Conservation (phyloP, 805 yeast genomes). For the Lipomyces spencermartinsiae region DNA sequence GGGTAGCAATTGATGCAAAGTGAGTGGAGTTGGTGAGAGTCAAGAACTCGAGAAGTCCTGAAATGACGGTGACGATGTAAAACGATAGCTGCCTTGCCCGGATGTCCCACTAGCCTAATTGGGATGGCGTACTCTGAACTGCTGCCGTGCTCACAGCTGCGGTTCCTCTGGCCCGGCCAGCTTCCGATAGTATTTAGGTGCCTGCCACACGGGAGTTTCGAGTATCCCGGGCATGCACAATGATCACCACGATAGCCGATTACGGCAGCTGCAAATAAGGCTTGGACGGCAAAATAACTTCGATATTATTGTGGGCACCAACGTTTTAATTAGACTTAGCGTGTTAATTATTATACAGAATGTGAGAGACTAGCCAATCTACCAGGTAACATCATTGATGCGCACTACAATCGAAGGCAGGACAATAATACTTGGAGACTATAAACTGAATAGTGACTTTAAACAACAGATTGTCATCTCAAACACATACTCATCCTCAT, state of each 20-base stretch:
- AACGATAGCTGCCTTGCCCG: not conserved
- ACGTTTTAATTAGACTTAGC: no score
- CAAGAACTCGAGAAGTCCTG: not conserved
- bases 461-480: not conserved
- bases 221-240: not conserved
- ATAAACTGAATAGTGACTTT: not conserved
- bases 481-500: not conserved
- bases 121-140: not conserved
- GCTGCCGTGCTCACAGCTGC: not conserved
- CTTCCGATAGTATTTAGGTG: not conserved
- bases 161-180: not conserved
- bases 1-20: not conserved
- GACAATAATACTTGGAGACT: no score
- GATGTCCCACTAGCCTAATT: not conserved
- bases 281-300: no score
- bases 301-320: no score
- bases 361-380: no score
- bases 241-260: not conserved
- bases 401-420: no score
- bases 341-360: no score
- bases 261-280: no score
- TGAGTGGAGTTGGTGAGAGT: constrained; percentile 5
- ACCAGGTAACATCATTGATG: no score
- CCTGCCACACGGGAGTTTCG: not conserved
- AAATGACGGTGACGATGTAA: not conserved